Evolutionary conservation across 2,329 filamentous ascomycete species (phyloP).

Genomic region (Leptographium wingfieldii): DNA sequence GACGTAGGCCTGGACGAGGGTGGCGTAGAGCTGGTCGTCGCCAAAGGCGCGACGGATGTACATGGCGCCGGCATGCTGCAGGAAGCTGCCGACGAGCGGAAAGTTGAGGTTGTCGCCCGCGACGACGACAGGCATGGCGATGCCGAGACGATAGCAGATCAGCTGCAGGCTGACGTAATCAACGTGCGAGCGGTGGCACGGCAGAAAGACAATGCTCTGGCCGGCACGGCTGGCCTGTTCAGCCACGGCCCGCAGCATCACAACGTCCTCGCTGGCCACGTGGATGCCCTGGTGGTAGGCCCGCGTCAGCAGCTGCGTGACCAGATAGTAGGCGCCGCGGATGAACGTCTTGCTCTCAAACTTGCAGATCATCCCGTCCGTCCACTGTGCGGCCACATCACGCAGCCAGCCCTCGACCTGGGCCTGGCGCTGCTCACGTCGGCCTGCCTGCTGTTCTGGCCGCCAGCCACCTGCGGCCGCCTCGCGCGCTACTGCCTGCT

Average conservation of each 20-base stretch:
- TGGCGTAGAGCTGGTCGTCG: conserved; percentile 79
- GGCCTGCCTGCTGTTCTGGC: conserved; percentile 19
- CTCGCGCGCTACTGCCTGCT: conserved; percentile 62
- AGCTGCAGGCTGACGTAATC: conserved; percentile 93
- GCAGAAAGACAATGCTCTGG: conserved; percentile 91
- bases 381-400: conserved; percentile 75
- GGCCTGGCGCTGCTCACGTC: conserved; percentile 40
- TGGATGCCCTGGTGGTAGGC: conserved; percentile 97
- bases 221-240: conserved; percentile 73
- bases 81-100: conserved; percentile 73
- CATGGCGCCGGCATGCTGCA: conserved; percentile 96
- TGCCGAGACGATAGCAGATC: conserved; percentile 85
- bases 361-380: conserved; percentile 97
- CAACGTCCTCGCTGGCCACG: conserved; percentile 85
- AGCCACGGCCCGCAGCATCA: conserved; percentile 70
- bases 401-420: conserved; percentile 62
- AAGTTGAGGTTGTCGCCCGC: conserved; percentile 96
- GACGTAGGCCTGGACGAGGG: conserved; percentile 91
- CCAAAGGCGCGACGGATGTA: conserved; percentile 90
- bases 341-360: conserved; percentile 94
- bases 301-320: conserved; percentile 75
- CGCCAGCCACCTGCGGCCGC: conserved; percentile 53
- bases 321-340: conserved; percentile 77
- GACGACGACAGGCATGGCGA: conserved; percentile 82
- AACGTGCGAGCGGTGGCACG: conserved; percentile 88